These are phyloP conservation scores for Cladophialophora psammophila DNA, from an alignment of 2,329 filamentous ascomycete genomes.

Conservation along the genomic window DNA sequence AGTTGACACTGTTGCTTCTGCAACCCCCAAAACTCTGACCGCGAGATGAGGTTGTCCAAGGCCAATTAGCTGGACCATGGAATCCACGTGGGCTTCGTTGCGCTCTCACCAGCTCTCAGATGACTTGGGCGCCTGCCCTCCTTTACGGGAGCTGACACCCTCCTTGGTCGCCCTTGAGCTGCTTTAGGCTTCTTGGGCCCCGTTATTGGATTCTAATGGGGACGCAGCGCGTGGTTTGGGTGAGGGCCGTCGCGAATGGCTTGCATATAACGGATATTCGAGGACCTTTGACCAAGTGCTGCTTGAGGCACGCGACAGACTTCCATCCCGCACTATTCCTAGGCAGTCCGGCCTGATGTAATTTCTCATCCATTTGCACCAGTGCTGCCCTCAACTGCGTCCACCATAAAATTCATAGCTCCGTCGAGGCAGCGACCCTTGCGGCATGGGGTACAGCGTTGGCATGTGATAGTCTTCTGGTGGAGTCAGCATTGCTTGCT, in stretches of 20 bases:
- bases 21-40: conserved; percentile 5
- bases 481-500: conserved; percentile 31
- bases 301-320: conserved; percentile 25
- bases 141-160: conserved; percentile 22
- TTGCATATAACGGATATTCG: conserved; percentile 3
- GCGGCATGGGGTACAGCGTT: conserved; percentile 30
- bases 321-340: conserved; percentile 12
- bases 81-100: conserved; percentile 26
- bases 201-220: conserved; percentile 1
- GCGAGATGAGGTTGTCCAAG: conserved; percentile 6
- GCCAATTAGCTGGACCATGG: conserved; percentile 26
- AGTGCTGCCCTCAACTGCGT: conserved; percentile 11
- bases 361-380: background rate
- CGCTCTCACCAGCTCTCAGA: conserved; percentile 18
- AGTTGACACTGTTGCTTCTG: background rate
- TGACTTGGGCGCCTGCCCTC: conserved; percentile 18
- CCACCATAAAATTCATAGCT: conserved; percentile 39
- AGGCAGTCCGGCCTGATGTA: background rate
- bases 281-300: background rate
- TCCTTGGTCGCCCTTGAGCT: conserved; percentile 6
- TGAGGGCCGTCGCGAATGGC: background rate
- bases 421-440: conserved; percentile 36
- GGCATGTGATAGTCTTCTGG: conserved; percentile 30
- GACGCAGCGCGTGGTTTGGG: background rate
- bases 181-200: conserved; percentile 5